Evolutionary conservation across 2,329 filamentous ascomycete species (phyloP).

Genomic region (Cladosporium sp.): DNA sequence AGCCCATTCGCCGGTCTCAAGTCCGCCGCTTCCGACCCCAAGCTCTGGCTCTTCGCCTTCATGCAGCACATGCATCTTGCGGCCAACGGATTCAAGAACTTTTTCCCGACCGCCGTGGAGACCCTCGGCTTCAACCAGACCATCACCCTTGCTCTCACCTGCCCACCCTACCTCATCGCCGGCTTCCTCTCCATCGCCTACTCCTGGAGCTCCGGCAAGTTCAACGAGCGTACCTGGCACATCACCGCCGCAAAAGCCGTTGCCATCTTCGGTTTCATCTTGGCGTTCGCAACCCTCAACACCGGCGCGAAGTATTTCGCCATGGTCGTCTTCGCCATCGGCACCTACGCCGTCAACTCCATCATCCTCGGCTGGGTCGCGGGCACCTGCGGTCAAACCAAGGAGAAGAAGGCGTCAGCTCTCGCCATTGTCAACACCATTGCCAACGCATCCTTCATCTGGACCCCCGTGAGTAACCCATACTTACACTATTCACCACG

Average conservation of each 20-base stretch:
- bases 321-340: conserved; percentile 19
- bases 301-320: conserved; percentile 25
- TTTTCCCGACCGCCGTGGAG: conserved; percentile 41
- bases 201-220: conserved; percentile 32
- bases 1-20: conserved; percentile 45
- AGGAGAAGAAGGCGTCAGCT: conserved; percentile 45
- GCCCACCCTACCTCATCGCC: conserved; percentile 30
- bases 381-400: conserved; percentile 41
- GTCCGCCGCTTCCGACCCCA: conserved; percentile 44
- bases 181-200: conserved; percentile 27
- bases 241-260: conserved; percentile 32
- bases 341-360: conserved; percentile 42
- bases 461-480: conserved; percentile 33
- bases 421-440: conserved; percentile 46
- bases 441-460: conserved; percentile 45
- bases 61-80: conserved; percentile 53
- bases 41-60: conserved; percentile 48
- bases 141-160: conserved; percentile 47
- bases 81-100: conserved; percentile 48
- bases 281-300: conserved; percentile 33
- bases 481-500: background rate
- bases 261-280: conserved; percentile 33
- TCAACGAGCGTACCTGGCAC: conserved; percentile 37
- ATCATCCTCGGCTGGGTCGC: conserved; percentile 45
- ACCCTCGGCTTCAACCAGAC: conserved; percentile 45